Base-by-base conservation (phyloP, 2,329 filamentous ascomycete genomes). In the Arthrocladium fulminans region DNA sequence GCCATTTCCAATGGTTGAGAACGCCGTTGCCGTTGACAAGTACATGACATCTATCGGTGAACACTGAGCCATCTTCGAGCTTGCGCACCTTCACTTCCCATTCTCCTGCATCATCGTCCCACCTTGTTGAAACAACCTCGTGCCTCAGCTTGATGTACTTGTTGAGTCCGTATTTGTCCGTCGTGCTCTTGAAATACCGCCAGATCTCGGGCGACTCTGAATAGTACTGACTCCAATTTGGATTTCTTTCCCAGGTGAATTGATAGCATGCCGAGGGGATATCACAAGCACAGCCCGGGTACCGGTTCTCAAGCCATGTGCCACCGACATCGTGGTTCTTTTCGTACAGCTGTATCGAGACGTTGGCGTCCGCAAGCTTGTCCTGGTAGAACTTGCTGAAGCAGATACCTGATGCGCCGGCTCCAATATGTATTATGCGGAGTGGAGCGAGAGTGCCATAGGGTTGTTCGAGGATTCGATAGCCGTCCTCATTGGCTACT, bases 381-480 rank as follows among this genome's bases (percentile, higher is more conserved):
- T 56, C 48, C 25, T 50, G 37, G 8, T 47, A 38, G 37, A 65
- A 60, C 41, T 68, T 65, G 27, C 61, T 63, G 13, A 63, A 56
- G 15, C 67, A 54, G 32, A 69, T 69, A 2, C 67, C 67, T 3
- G 66, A 68, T 4, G 67, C 62, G 0, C 67, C 67, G 2, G 65
- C 65, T 5, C 67, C 67, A 27, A 70, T 66, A 39, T 65, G 54
- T 8, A 69, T 55, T 7, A 70, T 57, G 41, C 63, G 53, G 29
- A 68, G 34, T 2, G 42, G 43, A 8, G 37, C 8, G n/a, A 22
- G 8, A 5, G 37, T 40, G 8, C 37, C 37, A 15, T 20, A 40
- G 7, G 37, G 37, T n/a, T 40, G 19, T 40, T 40, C 37, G 17
- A 40, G 37, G 9, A 40, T 40, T 6, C 37, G 37, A 15, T 40